Evolutionary conservation across 768 basidiomycete genomes (phyloP), one percentile per base, ranked within the genome.

Genomic region (Russula sp.): DNA sequence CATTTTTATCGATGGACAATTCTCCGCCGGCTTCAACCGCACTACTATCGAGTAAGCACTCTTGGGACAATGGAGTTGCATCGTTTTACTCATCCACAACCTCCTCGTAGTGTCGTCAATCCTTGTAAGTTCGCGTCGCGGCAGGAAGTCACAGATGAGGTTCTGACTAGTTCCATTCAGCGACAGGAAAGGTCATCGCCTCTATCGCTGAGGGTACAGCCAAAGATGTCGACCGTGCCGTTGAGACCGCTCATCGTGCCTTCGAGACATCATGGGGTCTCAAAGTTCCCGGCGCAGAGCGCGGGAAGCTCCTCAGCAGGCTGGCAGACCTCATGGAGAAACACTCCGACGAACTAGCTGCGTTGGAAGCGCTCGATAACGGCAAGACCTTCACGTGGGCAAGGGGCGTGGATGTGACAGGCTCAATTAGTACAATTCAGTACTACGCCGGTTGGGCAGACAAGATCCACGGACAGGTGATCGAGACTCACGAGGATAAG

Each of bases 371-470:
- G 11, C 74, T 89, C 64, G 84, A 93, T 71, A 85, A 85, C 63
- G 83, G 83, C 50, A 87, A 87, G 74, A 78, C 82, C 2, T 86
- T 78, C 70, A 37, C 55, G 9, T 77, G 74, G 72, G 78, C 84
- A 9, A 81, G 76, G 61, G 72, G 69, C 18, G 73, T 69, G 0
- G 89, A 90, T 66, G 71, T 89, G 22, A 27, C 22, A 2, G 58
- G 73, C 81, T 0, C 81, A 0, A 77, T 86, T 61, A 75, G 72
- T 22, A 77, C 77, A 37, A 72, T 92, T 66, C 79, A 83, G 35
- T 96, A 95, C 76, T 98, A 89, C 69, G 90, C 85, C 47, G 94
- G 94, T n/a, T 91, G 90, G 86, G 90, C 92, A 20, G 94, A 94
- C 77, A 96, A 95, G 76, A 75, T 88, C 58, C 77, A 80, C 6